Evolutionary conservation across 2,329 filamentous ascomycete species (phyloP).

Genomic region (Aspergillus jensenii): DNA sequence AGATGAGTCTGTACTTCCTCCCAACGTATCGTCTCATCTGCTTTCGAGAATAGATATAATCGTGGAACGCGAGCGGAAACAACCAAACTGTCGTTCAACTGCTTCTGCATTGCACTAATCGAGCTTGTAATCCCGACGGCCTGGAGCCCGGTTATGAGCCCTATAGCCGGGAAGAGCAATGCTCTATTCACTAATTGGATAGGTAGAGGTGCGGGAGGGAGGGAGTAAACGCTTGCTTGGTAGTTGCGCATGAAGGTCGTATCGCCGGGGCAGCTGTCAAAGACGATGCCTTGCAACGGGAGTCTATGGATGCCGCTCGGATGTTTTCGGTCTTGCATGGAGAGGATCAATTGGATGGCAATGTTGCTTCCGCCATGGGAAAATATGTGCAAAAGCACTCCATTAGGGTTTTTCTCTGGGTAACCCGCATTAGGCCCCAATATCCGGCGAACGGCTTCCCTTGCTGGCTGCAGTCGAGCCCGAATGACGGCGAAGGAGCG

Average conservation of each 20-base stretch:
- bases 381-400: conserved; percentile 23
- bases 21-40: conserved; percentile 11
- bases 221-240: conserved; percentile 12
- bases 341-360: conserved; percentile 20
- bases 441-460: conserved; percentile 18
- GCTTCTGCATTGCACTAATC: conserved; percentile 6
- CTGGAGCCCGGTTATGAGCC: conserved; percentile 9
- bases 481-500: conserved; percentile 19
- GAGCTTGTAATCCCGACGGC: conserved; percentile 7
- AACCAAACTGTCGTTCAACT: conserved; percentile 10
- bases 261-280: conserved; percentile 24
- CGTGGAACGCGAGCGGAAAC: conserved; percentile 6
- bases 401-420: neutral
- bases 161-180: conserved; percentile 12
- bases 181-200: neutral
- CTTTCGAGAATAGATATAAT: conserved; percentile 15
- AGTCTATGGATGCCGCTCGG: conserved; percentile 6
- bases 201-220: neutral
- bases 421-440: neutral
- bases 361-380: conserved; percentile 24
- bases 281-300: conserved; percentile 14
- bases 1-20: conserved; percentile 11
- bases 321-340: conserved; percentile 17
- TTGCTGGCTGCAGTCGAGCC: conserved; percentile 18
- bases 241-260: conserved; percentile 18